phyloP scores from a whole-genome alignment of 208 protist genomes.

The Tritrichomonas foetus region DNA sequence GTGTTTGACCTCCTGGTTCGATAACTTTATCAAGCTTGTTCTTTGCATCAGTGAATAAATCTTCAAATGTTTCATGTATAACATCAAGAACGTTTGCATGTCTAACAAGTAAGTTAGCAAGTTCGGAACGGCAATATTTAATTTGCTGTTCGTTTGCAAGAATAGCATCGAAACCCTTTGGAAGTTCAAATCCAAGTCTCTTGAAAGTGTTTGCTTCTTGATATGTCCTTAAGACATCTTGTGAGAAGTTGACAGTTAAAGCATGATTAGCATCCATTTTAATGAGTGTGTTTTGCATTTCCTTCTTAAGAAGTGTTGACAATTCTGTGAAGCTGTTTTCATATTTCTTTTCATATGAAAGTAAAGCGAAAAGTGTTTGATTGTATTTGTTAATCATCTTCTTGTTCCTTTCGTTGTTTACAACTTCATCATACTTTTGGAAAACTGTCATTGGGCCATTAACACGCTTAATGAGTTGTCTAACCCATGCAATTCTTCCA shows the following conservation, averaged over 20 bases:
- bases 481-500: neutral
- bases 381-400: neutral
- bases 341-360: neutral
- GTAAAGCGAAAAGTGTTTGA: neutral
- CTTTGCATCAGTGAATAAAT: neutral
- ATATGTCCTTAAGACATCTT: neutral
- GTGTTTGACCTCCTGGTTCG: neutral
- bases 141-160: neutral
- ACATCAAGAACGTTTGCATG: neutral
- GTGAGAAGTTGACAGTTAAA: conserved; percentile 34
- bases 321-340: neutral
- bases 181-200: neutral
- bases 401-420: neutral
- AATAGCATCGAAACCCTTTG: neutral
- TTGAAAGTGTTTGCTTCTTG: conserved; percentile 13
- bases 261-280: neutral
- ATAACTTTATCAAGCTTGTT: neutral
- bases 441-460: neutral
- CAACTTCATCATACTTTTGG: neutral
- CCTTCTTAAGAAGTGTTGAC: neutral
- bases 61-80: neutral
- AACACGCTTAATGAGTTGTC: neutral
- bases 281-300: conserved; percentile 29
- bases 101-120: neutral
- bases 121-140: neutral